Base-by-base conservation (phyloP, 2,329 filamentous ascomycete species). In the Cadophora sp. region DNA sequence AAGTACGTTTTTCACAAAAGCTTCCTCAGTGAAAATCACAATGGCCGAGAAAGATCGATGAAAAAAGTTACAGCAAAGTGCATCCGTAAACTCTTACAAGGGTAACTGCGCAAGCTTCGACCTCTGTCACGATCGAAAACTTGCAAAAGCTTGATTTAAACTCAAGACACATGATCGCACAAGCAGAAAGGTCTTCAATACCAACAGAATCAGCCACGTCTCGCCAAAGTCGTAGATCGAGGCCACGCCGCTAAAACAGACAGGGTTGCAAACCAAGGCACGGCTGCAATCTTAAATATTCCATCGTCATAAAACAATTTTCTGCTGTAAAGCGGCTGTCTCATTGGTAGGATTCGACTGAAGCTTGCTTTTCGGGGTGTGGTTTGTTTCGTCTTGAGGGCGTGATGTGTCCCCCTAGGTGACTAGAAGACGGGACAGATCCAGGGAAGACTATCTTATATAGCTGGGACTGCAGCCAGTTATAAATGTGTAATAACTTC, bases 211-310 rank as follows among this genome's bases (percentile, higher is more conserved):
- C 55, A 58, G 55, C 55, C 55, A 58, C 55, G 43, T 58, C 36
- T 58, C 55, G 55, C 33, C 14, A 39, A 56, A 56, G 3, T 13
- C 20, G 20, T n/a, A n/a, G 53, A 30, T 56, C 6, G 30, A 14
- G 33, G 13, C 14, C 48, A 51, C 33, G 36, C 55, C 20, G 27
- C 36, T 13, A 43, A 58, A 58, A 43, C 55, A 58, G 43, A 33
- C 48, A 62, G 61, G 65, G 56, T 39, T 22, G 16, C 24, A n/a
- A 59, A 61, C 30, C 65, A 64, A 67, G 65, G 56, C 61, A 67
- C 39, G 48, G 47, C 65, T 24, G 58, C 56, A 58, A 39, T 27
- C 27, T 1, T 58, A 6, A 8, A 64, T 41, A 51, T 58, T 20
- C 7, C 56, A 64, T 51, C 50, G 33, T 43, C 51, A 55, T 39